Conservation (phyloP, 225 moss, liverwort and hornwort species). For the Polytrichum commune region DNA sequence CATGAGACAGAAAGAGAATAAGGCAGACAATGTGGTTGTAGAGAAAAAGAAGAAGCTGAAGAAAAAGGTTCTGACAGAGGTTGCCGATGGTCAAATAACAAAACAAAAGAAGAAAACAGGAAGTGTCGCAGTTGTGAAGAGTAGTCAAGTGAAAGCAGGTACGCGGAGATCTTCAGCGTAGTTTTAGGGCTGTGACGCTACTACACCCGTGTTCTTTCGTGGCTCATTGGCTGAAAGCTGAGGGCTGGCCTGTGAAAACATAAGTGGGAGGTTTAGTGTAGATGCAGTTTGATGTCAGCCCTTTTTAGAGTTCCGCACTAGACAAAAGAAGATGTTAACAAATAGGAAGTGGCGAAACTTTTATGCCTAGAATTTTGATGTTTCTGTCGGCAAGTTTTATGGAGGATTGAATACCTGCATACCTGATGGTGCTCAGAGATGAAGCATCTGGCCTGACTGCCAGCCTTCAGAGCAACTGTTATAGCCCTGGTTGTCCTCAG, state of each 20-base stretch:
- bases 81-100: constrained; percentile 14
- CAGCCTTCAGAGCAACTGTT: constrained; percentile 16
- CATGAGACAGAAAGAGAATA: constrained; percentile 15
- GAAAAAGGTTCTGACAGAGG: constrained; percentile 25
- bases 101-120: constrained; percentile 38
- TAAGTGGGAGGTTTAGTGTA: too few species aligned
- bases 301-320: too few species aligned
- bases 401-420: neutral
- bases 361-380: neutral
- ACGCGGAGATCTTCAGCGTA: constrained; percentile 60
- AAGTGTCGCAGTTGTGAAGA: constrained; percentile 42
- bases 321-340: too few species aligned
- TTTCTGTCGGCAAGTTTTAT: neutral
- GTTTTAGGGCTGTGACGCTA: constrained; percentile 36
- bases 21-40: constrained; percentile 14
- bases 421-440: constrained; percentile 25
- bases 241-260: too few species aligned
- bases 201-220: neutral
- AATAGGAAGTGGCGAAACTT: too few species aligned
- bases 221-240: too few species aligned
- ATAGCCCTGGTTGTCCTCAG: constrained; percentile 29
- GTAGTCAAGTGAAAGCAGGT: constrained; percentile 63
- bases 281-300: too few species aligned
- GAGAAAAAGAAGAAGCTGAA: constrained; percentile 45
- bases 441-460: constrained; percentile 22